phyloP scores from a whole-genome alignment of 257 asterid genomes.

The Solanum ossicruentum region DNA sequence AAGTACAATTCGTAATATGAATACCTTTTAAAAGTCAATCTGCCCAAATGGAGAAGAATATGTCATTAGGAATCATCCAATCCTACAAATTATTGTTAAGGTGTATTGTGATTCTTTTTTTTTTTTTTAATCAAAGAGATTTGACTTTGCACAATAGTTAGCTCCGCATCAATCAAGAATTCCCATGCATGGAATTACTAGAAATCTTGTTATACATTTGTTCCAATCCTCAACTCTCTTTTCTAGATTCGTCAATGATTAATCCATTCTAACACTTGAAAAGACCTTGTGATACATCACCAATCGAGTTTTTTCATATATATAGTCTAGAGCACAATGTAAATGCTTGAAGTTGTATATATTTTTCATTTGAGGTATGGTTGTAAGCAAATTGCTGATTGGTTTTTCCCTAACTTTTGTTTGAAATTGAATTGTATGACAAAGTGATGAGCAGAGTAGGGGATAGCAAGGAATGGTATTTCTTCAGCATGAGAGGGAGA shows the following conservation, averaged over 20 bases:
- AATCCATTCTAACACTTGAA: background rate
- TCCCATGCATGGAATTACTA: background rate
- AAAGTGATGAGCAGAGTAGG: background rate
- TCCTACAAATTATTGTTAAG: no score
- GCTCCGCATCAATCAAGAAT: background rate
- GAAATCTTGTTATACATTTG: background rate
- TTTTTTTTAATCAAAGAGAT: background rate
- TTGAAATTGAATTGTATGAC: background rate
- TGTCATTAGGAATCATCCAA: background rate
- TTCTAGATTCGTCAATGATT: background rate
- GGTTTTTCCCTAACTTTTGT: background rate
- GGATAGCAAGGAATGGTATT: constrained; percentile 49
- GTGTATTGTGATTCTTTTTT: background rate
- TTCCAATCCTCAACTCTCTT: background rate
- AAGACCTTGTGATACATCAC: background rate
- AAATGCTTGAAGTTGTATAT: background rate
- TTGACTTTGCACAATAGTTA: background rate
- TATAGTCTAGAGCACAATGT: background rate
- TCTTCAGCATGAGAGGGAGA: constrained; percentile 45
- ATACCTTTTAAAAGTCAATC: no score
- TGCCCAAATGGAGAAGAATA: background rate
- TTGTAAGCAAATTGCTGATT: background rate
- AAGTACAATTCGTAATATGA: no score
- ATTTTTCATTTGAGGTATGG: background rate
- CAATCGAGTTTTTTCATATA: background rate